Evolutionary conservation across 805 yeast species (phyloP).

Genomic region (Wickerhamomyces ciferrii): DNA sequence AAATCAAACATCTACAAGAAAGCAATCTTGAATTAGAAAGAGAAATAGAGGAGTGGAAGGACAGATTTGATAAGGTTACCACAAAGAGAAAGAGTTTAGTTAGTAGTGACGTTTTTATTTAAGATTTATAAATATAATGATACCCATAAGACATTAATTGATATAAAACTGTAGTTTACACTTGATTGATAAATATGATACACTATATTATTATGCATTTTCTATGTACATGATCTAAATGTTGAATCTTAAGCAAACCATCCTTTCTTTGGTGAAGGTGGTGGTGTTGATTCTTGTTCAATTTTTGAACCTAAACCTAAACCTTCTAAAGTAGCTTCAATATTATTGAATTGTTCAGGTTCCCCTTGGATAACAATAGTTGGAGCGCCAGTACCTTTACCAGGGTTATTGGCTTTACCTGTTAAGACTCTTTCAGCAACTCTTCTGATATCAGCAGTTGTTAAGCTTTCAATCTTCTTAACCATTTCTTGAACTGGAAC

Average conservation of each 20-base stretch:
- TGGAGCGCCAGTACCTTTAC: conserved; percentile 60
- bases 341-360: conserved; percentile 81
- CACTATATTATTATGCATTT: not conserved
- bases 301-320: conserved; percentile 64
- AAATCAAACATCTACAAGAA: conserved; percentile 49
- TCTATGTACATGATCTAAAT: not conserved
- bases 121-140: not conserved
- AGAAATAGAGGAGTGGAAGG: conserved; percentile 54
- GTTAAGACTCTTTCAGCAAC: conserved; percentile 76
- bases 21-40: conserved; percentile 45
- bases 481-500: conserved; percentile 82
- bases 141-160: not conserved
- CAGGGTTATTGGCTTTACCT: conserved; percentile 44
- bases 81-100: conserved; percentile 13
- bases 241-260: conserved; percentile 16
- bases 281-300: not conserved
- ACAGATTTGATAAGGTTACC: conserved; percentile 25
- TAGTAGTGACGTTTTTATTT: conserved; percentile 22
- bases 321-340: conserved; percentile 52
- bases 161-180: not conserved
- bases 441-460: conserved; percentile 59
- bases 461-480: conserved; percentile 60
- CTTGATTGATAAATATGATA: not conserved
- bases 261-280: conserved; percentile 11
- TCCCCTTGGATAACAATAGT: conserved; percentile 88